phyloP scores from a whole-genome alignment of 164 flowering plant genomes.

The Umbellularia californica region DNA sequence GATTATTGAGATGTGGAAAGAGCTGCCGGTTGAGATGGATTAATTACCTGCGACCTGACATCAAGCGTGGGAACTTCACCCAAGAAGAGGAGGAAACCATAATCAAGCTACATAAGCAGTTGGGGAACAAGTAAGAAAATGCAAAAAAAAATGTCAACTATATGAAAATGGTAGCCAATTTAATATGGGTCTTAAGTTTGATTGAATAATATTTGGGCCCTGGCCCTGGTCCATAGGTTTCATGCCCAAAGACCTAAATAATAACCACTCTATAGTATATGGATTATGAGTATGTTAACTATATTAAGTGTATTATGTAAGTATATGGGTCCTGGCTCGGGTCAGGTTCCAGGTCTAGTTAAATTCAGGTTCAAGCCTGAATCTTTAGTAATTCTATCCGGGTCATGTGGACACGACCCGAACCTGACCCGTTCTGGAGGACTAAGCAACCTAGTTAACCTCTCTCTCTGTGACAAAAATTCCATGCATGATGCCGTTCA shows the following conservation, averaged over 20 bases:
- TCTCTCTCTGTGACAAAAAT: no score
- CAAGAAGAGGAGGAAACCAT: slow-evolving; percentile 12
- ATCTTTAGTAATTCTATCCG: no score
- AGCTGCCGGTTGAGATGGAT: slow-evolving; percentile 15
- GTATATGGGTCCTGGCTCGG: no score
- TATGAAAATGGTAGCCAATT: neutral
- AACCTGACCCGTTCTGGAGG: no score
- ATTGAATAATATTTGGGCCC: no score
- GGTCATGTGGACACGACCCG: no score
- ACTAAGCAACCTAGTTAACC: no score
- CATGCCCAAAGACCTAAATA: neutral
- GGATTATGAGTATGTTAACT: neutral
- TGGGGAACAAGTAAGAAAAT: slow-evolving; percentile 8
- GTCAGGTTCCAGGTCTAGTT: no score
- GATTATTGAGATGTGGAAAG: slow-evolving; percentile 10
- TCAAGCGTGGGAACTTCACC: slow-evolving; percentile 12
- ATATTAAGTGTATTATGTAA: neutral
- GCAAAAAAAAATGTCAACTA: neutral
- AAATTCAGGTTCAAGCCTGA: no score
- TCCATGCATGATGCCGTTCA: no score
- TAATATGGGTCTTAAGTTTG: neutral
- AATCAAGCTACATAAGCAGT: neutral
- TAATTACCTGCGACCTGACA: slow-evolving; percentile 11
- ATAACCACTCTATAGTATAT: neutral
- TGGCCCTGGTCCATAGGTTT: neutral